These are phyloP conservation scores for Sporobolomyces phaffii DNA, from an alignment of 768 basidiomycete genomes.

Conservation along the genomic window DNA sequence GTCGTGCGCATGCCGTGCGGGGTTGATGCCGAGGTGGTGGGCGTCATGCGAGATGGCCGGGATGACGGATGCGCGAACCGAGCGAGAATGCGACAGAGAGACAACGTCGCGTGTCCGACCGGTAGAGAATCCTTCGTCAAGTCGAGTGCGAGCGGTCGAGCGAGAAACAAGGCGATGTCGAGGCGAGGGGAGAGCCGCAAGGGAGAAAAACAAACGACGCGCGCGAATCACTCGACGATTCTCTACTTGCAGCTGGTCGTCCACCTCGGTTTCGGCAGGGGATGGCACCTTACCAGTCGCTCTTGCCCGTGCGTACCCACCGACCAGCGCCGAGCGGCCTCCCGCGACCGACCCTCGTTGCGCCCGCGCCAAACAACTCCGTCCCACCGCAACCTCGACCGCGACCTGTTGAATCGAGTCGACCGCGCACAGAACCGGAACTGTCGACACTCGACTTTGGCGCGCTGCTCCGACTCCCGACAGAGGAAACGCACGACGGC, in stretches of 20 bases:
- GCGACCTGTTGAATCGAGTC: neutral
- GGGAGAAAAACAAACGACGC: neutral
- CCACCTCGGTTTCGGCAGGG: too few species aligned
- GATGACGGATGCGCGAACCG: too few species aligned
- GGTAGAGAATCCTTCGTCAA: too few species aligned
- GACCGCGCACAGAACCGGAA: neutral
- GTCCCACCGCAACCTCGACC: neutral
- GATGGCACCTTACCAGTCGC: constrained; percentile 10
- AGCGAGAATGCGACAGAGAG: too few species aligned
- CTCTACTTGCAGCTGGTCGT: too few species aligned
- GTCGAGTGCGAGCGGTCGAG: too few species aligned
- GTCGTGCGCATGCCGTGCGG: too few species aligned
- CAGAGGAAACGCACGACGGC: neutral
- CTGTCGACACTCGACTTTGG: neutral
- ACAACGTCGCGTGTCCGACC: too few species aligned
- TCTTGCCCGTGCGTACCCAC: constrained; percentile 9
- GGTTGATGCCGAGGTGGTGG: too few species aligned
- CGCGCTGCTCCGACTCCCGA: constrained; percentile 5
- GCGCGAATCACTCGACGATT: too few species aligned
- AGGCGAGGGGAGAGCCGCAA: neutral
- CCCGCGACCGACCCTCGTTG: neutral
- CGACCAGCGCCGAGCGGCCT: neutral
- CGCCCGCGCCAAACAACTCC: neutral
- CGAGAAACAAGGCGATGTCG: neutral
- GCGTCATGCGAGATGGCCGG: too few species aligned